Evolutionary conservation across 129 eudicot species (phyloP).

Genomic region (Arctium lappa): DNA sequence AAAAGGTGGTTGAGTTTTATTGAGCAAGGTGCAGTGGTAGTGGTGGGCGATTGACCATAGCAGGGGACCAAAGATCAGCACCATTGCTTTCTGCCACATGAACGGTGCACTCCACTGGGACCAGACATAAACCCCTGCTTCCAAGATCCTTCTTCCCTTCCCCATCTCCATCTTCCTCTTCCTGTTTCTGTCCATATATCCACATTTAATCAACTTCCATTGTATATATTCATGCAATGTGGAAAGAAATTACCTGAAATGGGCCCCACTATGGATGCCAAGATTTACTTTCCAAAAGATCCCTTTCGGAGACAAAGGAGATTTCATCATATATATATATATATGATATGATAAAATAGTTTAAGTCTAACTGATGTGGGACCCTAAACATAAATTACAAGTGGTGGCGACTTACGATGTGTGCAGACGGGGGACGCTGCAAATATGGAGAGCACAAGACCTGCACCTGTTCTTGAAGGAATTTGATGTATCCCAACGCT

Average conservation of each 20-base stretch:
- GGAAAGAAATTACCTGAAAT: too few relatives aligned
- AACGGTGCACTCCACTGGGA: conserved; percentile 62
- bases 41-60: conserved; percentile 36
- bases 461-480: conserved; percentile 86
- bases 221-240: too few relatives aligned
- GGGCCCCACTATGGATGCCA: too few relatives aligned
- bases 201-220: neutral
- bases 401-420: conserved; percentile 1
- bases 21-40: conserved; percentile 15
- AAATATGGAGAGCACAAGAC: conserved; percentile 83
- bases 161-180: neutral
- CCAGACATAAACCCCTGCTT: conserved; percentile 66
- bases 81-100: conserved; percentile 67
- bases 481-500: conserved; percentile 78
- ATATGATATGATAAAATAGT: too few relatives aligned
- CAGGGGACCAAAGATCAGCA: conserved; percentile 85
- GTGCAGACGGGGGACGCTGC: conserved; percentile 39
- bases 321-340: too few relatives aligned
- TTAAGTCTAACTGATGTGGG: neutral
- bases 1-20: conserved; percentile 16
- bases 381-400: neutral
- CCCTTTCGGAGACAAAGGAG: too few relatives aligned
- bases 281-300: too few relatives aligned
- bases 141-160: conserved; percentile 38
- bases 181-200: conserved; percentile 23